Percentiles rank a stretch among this genome's conserved stretches.
Evolutionary conservation across 2,329 filamentous ascomycete species (phyloP).

Genomic region (Reticulascus tulasneorum): DNA sequence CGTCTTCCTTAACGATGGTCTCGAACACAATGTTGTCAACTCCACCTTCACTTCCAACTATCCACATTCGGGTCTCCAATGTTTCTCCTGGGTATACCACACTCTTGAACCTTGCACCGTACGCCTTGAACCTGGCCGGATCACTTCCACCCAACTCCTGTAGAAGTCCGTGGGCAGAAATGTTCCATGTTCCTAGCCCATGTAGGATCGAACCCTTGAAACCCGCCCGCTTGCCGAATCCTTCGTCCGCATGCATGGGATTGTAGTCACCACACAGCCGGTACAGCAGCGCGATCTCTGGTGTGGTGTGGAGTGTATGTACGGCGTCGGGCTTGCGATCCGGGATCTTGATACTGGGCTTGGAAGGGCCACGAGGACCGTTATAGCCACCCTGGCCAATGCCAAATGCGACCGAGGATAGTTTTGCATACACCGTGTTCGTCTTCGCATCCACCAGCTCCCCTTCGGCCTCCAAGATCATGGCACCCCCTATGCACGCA

Average conservation of each 20-base stretch:
- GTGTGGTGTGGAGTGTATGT: constrained; percentile 31
- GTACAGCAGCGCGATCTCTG: constrained; percentile 36
- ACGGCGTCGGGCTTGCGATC: constrained; percentile 32
- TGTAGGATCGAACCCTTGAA: constrained; percentile 43
- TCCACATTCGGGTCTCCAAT: constrained; percentile 39
- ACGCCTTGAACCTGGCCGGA: constrained; percentile 34
- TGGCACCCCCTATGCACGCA: constrained; percentile 33
- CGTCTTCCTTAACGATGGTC: constrained; percentile 33
- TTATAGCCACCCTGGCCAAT: constrained; percentile 42
- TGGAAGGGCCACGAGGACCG: constrained; percentile 35
- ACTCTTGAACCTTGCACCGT: constrained; percentile 40
- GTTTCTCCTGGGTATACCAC: constrained; percentile 44
- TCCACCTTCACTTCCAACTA: constrained; percentile 25
- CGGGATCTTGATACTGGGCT: constrained; percentile 24
- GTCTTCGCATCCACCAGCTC: constrained; percentile 34
- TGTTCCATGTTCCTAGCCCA: constrained; percentile 44
- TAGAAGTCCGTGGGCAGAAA: constrained; percentile 38
- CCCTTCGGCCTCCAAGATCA: constrained; percentile 38
- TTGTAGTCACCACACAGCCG: constrained; percentile 46
- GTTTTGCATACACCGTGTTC: constrained; percentile 30
- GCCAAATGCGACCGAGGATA: constrained; percentile 36
- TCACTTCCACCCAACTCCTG: constrained; percentile 35
- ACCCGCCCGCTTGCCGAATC: constrained; percentile 35
- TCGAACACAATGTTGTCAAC: constrained; percentile 33
- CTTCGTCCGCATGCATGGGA: constrained; percentile 40